Evolutionary conservation across 2,329 filamentous ascomycete genomes (phyloP), one percentile per base, ranked within the genome.

Genomic region (Aspergillus texensis): DNA sequence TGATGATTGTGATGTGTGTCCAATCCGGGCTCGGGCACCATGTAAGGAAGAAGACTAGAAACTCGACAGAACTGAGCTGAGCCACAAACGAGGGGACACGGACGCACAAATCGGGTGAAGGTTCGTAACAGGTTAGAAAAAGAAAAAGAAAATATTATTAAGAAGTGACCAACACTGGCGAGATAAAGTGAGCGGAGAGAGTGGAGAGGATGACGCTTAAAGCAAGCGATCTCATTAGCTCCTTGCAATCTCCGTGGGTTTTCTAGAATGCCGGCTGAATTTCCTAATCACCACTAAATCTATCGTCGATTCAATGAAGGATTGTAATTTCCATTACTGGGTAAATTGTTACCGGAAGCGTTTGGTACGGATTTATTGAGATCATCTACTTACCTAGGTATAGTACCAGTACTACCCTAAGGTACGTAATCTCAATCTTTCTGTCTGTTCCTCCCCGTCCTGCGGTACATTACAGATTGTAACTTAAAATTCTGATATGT

Each of bases 231-330:
- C 57, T 62, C 41, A 63, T 66, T 66, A 66, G 64, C 48, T 65
- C 62, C 21, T 48, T 53, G 39, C 32, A 32, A 58, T 58, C 63
- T 65, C 56, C 21, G 59, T 60, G 56, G 55, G 56, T 60, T 54
- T 67, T 66, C 65, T 65, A 67, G 65, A 67, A 67, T 61, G 58
- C 58, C 58, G 61, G 60, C 60, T 59, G 63, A 46, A 52, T 45
- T 56, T 61, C n/a, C 52, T 39, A 50, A 39, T 46, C 41, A 48
- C 57, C 45, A 55, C 26, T 55, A 24, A 55, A 55, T 55, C 34
- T 11, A 24, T 55, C 21, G 9, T 53, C 28, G 50, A 53, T 53
- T 53, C 50, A 28, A 36, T 55, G 34, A 55, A 39, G 30, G 32
- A 55, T 39, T 21, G 52, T 55, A 55, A 55, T 55, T 32, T 55